Base-by-base conservation (phyloP, 805 yeast genomes). In the Zygoascus biomembranicola region DNA sequence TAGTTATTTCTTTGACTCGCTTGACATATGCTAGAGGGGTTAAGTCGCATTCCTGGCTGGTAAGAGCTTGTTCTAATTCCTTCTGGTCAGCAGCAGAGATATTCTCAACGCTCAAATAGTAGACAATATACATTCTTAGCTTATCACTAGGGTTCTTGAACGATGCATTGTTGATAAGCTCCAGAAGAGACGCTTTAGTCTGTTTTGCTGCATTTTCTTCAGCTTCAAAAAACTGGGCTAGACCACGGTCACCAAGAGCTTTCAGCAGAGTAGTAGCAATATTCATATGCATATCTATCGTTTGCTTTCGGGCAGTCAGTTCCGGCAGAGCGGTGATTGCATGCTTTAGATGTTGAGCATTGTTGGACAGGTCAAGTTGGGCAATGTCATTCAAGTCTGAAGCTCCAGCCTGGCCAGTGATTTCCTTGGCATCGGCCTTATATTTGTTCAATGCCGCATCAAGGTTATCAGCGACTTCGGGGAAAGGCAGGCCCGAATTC, bases 391-490 rank as follows among this genome's bases (percentile, higher is more conserved):
- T 81, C 46, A 90, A 70, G 23, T 88, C 82, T 8, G 84, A 75
- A 2, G 82, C 80, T 42, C 87, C 87, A 1, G 96, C 85, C 58
- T 79, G 82, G 49, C 79, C 78, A 1, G 97, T 89, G 50, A 95
- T 76, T 55, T 86, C 95, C 57, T 84, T 85, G 1, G 97, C 96
- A 61, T 89, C 97, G 54, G 79, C 78, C 60, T 90, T 92, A 70
- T 94, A 94, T 52, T 77, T 75, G 55, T 84, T 81, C 56, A 90
- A 75, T 55, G 89, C 97, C 28, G 77, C 70, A 64, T 94, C 98
- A 19, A 95, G 95, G 69, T 88, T 88, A 68, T 94, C 99, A 35
- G 95, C 99, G n/a, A 95, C 98, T 66, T 92, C 97, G 1, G 99
- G 99, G 74, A 94, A 94, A 41, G 99, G 98, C 54, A 88, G 72